Conservation (phyloP, 2,329 filamentous ascomycete genomes). For the Zasmidium citrigriseum region DNA sequence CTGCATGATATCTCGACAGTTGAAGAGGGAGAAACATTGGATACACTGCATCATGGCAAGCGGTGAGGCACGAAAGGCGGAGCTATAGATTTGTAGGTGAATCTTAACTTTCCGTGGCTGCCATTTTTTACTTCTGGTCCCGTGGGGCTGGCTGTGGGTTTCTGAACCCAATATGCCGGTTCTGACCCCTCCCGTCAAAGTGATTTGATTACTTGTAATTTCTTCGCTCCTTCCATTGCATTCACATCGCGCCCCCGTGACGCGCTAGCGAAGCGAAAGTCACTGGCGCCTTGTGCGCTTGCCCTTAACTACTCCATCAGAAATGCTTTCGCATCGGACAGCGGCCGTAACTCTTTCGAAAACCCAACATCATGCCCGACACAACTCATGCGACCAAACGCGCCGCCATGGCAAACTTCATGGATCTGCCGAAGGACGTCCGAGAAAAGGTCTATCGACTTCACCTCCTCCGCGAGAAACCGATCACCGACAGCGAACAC, state of each 20-base stretch:
- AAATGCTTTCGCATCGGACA: background rate
- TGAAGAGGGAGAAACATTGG: background rate
- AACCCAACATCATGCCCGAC: background rate
- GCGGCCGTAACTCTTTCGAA: background rate
- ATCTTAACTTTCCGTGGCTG: too few species aligned
- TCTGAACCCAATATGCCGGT: too few species aligned
- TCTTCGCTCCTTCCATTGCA: background rate
- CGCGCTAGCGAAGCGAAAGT: background rate
- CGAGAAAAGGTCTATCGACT: conserved; percentile 30
- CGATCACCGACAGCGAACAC: conserved; percentile 6
- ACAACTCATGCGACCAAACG: background rate
- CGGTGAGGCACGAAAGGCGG: background rate
- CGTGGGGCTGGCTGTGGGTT: too few species aligned
- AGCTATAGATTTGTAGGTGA: too few species aligned
- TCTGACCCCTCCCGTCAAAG: too few species aligned
- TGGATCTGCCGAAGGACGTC: conserved; percentile 24
- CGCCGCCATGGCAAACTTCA: conserved; percentile 27
- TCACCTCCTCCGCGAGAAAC: conserved; percentile 20
- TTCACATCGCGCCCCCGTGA: background rate
- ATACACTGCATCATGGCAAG: background rate
- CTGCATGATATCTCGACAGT: too few species aligned
- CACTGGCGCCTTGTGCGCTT: background rate
- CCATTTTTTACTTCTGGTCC: too few species aligned
- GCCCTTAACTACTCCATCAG: background rate
- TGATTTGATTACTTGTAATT: background rate